These are phyloP conservation scores for Pleurostoma richardsiae DNA, from an alignment of 2,329 filamentous ascomycete genomes.

Conservation along the genomic window DNA sequence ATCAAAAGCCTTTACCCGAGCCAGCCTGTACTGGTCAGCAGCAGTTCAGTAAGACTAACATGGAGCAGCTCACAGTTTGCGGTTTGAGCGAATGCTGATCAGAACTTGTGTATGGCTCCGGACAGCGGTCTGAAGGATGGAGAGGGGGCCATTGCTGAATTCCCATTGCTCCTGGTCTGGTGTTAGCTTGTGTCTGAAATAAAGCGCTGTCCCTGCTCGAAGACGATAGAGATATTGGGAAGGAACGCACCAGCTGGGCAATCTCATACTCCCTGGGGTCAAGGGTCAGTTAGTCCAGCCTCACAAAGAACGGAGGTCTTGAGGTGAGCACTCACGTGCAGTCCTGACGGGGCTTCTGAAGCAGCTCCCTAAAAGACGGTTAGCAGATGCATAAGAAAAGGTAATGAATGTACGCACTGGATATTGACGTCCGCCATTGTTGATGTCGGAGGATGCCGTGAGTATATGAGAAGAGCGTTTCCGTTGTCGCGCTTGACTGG, in stretches of 20 bases:
- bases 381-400: constrained; percentile 3
- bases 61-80: constrained; percentile 60
- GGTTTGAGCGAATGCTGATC: constrained; percentile 96
- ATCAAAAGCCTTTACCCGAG: constrained; percentile 97
- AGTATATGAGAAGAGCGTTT: too few relatives aligned
- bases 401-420: constrained; percentile 44
- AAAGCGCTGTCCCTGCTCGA: too few relatives aligned
- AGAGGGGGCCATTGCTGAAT: constrained; percentile 56
- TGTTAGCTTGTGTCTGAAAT: constrained; percentile 5
- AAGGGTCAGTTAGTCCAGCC: constrained; percentile 2
- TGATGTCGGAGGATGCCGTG: background rate
- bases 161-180: constrained; percentile 41
- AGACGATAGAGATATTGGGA: background rate
- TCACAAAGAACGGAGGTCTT: constrained; percentile 4
- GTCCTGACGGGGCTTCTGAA: constrained; percentile 82
- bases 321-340: constrained; percentile 67
- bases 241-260: constrained; percentile 47
- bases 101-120: constrained; percentile 92
- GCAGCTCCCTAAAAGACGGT: constrained; percentile 63
- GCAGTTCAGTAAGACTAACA: background rate
- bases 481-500: too few relatives aligned
- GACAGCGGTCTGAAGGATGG: constrained; percentile 94
- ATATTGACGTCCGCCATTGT: constrained; percentile 67
- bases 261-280: constrained; percentile 81
- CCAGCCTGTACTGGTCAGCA: constrained; percentile 41